Evolutionary conservation across 129 eudicot genomes (phyloP).

Genomic region (Gnaphalium uliginosum): DNA sequence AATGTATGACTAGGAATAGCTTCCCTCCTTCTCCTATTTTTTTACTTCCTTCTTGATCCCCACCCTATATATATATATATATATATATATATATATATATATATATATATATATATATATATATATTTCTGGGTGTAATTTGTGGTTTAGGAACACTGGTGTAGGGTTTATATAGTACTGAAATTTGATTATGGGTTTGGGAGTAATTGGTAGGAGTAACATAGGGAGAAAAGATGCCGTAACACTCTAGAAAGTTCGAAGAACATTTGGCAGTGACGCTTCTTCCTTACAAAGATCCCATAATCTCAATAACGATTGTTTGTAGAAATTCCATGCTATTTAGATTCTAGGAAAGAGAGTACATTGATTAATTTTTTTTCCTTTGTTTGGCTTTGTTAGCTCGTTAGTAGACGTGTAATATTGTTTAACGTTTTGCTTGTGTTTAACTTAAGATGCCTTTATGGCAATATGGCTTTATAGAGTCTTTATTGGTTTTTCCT

Average conservation of each 20-base stretch:
- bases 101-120: too few relatives aligned
- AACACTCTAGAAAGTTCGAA: neutral
- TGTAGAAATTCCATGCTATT: too few relatives aligned
- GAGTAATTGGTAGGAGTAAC: neutral
- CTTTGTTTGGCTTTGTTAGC: neutral
- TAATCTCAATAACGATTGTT: too few relatives aligned
- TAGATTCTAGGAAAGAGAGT: neutral
- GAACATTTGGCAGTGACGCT: neutral
- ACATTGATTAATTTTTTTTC: too few relatives aligned
- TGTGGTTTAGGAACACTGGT: too few relatives aligned
- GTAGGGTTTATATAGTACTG: neutral
- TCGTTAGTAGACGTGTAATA: neutral
- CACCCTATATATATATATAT: too few relatives aligned
- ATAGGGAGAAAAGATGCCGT: conserved; percentile 12
- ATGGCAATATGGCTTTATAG: neutral
- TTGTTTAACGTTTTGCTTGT: neutral
- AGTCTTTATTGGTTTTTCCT: neutral
- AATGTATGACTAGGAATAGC: too few relatives aligned
- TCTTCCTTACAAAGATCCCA: neutral
- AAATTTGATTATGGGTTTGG: neutral
- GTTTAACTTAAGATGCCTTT: neutral
- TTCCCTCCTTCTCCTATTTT: too few relatives aligned
- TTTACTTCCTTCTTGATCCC: too few relatives aligned
- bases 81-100: too few relatives aligned
- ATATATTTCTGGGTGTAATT: too few relatives aligned